These are phyloP conservation scores for Choanephora cucurbitarum DNA, from an alignment of 371 early-diverging fungal species.

Conservation along the genomic window DNA sequence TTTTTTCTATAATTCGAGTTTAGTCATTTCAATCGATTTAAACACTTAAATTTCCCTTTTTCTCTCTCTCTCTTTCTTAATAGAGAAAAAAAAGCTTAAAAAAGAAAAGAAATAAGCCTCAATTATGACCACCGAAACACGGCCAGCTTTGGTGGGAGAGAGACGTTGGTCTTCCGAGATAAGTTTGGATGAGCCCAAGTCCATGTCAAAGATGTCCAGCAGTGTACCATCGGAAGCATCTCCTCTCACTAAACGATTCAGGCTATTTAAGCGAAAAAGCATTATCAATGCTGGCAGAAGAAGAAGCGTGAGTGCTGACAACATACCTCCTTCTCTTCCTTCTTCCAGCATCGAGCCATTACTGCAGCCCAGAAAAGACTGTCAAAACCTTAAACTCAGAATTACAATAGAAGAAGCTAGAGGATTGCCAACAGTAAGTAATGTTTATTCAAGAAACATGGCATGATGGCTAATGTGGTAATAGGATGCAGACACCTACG, in stretches of 20 bases:
- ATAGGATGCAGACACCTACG: constrained; percentile 43
- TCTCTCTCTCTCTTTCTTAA: neutral
- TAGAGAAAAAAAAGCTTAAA: no score
- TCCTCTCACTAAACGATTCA: neutral
- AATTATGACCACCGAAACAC: no score
- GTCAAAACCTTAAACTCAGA: neutral
- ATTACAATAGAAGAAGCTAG: constrained; percentile 6
- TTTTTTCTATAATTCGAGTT: neutral
- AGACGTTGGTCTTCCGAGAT: neutral
- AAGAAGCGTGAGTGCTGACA: neutral
- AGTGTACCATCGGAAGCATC: neutral
- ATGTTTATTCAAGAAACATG: neutral
- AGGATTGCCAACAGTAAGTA: no score
- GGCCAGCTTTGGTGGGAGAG: neutral
- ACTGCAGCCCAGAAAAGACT: neutral
- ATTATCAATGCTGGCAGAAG: neutral
- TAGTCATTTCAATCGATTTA: no score
- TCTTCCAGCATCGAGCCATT: no score
- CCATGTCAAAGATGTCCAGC: neutral
- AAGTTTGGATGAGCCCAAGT: neutral
- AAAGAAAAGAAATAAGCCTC: no score
- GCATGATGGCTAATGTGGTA: no score
- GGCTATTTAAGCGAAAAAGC: neutral
- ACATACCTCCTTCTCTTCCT: neutral
- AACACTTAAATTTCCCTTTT: neutral